phyloP scores from a whole-genome alignment of 139 green algal species.

The Nannochloris sp. region DNA sequence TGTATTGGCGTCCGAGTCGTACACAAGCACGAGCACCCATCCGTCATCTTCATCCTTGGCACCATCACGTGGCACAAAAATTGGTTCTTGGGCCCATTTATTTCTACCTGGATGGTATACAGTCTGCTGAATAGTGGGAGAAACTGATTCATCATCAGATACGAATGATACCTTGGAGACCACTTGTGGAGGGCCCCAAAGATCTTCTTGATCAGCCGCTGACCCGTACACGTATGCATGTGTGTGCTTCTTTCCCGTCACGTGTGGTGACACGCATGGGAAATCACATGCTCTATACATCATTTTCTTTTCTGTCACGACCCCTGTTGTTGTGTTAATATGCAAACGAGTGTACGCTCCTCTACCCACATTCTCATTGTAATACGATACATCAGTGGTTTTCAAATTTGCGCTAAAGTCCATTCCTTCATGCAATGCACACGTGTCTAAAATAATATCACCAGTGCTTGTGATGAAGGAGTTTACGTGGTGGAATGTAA shows the following conservation, averaged over 20 bases:
- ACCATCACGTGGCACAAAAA: conserved; percentile 33
- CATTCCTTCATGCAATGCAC: conserved; percentile 20
- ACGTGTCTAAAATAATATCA: conserved; percentile 26
- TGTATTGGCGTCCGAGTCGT: conserved; percentile 6
- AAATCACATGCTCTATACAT: conserved; percentile 35
- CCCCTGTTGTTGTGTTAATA: conserved; percentile 11
- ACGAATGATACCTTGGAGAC: conserved; percentile 26
- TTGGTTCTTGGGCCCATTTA: conserved; percentile 26
- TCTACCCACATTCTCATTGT: conserved; percentile 16
- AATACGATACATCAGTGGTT: conserved; percentile 5
- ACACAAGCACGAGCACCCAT: conserved; percentile 39
- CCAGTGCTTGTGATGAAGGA: conserved; percentile 18
- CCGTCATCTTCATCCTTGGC: conserved; percentile 37
- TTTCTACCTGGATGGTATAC: conserved; percentile 20
- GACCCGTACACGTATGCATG: conserved; percentile 15
- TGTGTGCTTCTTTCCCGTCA: conserved; percentile 1
- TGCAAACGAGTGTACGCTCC: conserved; percentile 26
- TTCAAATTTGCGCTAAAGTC: conserved; percentile 22
- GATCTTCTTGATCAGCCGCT: background rate
- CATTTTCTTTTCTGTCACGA: conserved; percentile 11
- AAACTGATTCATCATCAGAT: background rate
- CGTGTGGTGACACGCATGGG: conserved; percentile 18
- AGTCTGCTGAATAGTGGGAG: background rate
- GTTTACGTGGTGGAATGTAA: conserved; percentile 29
- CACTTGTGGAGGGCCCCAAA: conserved; percentile 21